Conservation (phyloP, 768 basidiomycete species). For the Mycena belliarum region DNA sequence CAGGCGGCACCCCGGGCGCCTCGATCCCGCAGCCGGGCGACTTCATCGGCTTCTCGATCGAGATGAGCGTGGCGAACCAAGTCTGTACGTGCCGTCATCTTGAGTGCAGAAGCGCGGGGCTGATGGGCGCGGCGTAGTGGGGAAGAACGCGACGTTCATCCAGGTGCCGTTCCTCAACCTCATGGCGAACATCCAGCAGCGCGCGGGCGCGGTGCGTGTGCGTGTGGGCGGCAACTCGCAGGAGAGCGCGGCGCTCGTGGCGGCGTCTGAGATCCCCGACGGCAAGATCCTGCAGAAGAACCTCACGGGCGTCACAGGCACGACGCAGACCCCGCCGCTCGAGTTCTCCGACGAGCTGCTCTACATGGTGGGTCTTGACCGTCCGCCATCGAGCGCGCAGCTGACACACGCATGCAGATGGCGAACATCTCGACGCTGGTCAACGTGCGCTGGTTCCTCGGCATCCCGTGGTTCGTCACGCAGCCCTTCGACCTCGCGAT, state of each 20-base stretch:
- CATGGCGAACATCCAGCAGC: conserved; percentile 49
- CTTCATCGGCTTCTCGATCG: conserved; percentile 44
- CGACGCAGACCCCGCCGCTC: conserved; percentile 51
- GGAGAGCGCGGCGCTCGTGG: conserved; percentile 43
- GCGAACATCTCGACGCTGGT: too few relatives aligned
- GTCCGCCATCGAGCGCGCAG: conserved; percentile 35
- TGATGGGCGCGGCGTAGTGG: too few relatives aligned
- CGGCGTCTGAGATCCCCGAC: conserved; percentile 31
- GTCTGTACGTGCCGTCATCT: conserved; percentile 30
- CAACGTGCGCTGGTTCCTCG: conserved; percentile 45
- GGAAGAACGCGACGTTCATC: conserved; percentile 26
- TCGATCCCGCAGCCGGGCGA: conserved; percentile 35
- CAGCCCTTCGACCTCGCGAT: conserved; percentile 18
- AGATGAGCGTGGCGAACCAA: conserved; percentile 44
- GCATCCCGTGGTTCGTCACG: conserved; percentile 24
- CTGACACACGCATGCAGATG: too few relatives aligned
- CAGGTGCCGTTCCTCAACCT: conserved; percentile 57
- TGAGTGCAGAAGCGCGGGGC: too few relatives aligned
- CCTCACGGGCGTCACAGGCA: conserved; percentile 5
- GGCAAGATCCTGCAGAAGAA: conserved; percentile 45
- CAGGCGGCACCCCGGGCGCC: conserved; percentile 28
- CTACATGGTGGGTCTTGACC: conserved; percentile 47
- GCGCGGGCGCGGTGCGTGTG: conserved; percentile 48
- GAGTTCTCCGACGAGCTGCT: conserved; percentile 52
- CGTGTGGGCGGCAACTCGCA: conserved; percentile 65